These are phyloP conservation scores for Pilobolus umbonatus DNA, from an alignment of 192 early-diverging fungal species.

Conservation along the genomic window DNA sequence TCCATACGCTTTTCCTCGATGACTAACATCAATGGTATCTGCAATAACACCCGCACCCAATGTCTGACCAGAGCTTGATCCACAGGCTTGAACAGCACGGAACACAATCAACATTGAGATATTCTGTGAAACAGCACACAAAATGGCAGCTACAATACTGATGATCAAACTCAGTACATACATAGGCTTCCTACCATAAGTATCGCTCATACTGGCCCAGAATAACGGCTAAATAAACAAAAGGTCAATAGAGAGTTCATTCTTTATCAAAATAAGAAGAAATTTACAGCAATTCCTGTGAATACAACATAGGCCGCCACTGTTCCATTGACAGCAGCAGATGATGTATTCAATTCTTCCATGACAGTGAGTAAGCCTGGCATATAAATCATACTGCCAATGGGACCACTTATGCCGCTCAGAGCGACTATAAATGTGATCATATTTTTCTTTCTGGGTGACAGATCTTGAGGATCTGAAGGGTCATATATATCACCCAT, in stretches of 20 bases:
- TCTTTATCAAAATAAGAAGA: too few relatives aligned
- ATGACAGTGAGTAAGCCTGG: constrained; percentile 11
- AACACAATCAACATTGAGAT: constrained; percentile 9
- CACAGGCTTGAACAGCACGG: constrained; percentile 16
- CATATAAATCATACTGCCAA: constrained; percentile 20
- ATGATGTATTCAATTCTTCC: constrained; percentile 1
- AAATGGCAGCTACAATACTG: constrained; percentile 11
- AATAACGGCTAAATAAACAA: constrained; percentile 15
- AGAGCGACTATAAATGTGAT: constrained; percentile 12
- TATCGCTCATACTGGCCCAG: constrained; percentile 23
- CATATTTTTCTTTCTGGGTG: neutral
- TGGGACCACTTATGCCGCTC: constrained; percentile 11
- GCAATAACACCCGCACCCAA: constrained; percentile 19
- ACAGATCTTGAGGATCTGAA: neutral
- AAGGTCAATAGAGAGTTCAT: too few relatives aligned
- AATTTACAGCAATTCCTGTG: constrained; percentile 12
- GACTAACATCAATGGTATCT: constrained; percentile 7
- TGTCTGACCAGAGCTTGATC: constrained; percentile 7
- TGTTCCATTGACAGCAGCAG: constrained; percentile 12
- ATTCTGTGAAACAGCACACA: constrained; percentile 16
- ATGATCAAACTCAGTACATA: constrained; percentile 19
- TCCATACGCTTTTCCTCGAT: constrained; percentile 22
- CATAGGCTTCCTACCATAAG: constrained; percentile 19
- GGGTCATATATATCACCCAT: constrained; percentile 7
- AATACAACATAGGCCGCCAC: constrained; percentile 14